A percentile compares a stretch with the other conserved stretches of the same genome.
Conservation (phyloP, 2,329 filamentous ascomycete genomes). For the Verticillium alfalfae region DNA sequence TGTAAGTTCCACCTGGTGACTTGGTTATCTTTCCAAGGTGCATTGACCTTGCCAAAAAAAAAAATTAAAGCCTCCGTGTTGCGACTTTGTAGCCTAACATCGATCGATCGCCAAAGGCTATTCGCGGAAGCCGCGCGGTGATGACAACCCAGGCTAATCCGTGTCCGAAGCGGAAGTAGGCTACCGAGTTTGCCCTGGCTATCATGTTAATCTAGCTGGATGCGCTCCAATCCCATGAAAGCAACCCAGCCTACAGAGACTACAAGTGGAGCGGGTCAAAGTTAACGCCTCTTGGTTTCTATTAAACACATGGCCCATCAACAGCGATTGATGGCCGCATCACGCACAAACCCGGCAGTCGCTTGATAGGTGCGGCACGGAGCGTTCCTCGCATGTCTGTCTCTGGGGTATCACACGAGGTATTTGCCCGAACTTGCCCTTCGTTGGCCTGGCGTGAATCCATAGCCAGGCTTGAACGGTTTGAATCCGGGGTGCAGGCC, state of each 20-base stretch:
- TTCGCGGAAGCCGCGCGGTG: too few relatives aligned
- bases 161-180: not conserved
- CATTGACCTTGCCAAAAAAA: too few relatives aligned
- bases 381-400: not conserved
- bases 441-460: not conserved
- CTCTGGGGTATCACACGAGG: not conserved
- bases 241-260: not conserved
- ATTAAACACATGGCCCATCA: not conserved
- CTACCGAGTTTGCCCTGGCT: not conserved
- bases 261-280: not conserved
- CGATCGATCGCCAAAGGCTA: too few relatives aligned
- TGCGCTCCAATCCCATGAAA: not conserved
- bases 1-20: too few relatives aligned
- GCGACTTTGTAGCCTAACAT: too few relatives aligned
- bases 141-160: not conserved
- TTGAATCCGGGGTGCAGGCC: not conserved
- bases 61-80: too few relatives aligned
- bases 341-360: not conserved
- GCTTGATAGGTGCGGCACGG: not conserved
- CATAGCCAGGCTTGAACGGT: not conserved
- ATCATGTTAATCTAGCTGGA: not conserved
- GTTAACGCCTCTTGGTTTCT: not conserved
- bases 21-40: too few relatives aligned
- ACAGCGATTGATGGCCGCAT: not conserved
- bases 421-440: not conserved